These are phyloP conservation scores for Entelexis paramagnoliae DNA, from an alignment of 1,139 yeast species.

Conservation along the genomic window DNA sequence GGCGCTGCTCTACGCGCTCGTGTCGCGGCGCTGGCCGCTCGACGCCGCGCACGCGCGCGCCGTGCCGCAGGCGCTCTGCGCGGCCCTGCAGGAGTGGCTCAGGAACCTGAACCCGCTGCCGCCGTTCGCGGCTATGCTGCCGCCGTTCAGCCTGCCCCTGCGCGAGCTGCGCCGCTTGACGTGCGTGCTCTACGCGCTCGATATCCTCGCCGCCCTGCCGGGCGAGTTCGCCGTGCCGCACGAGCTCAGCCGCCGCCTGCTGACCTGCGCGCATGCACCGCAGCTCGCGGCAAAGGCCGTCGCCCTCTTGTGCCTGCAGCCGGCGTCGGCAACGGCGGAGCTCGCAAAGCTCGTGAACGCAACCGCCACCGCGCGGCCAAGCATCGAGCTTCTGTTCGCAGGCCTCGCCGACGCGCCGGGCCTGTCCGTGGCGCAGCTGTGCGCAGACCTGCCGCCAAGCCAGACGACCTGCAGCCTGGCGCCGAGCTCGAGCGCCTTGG, in stretches of 20 bases:
- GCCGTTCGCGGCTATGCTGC: background rate
- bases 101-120: conserved; percentile 14
- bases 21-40: background rate
- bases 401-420: conserved; percentile 10
- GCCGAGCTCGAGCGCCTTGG: background rate
- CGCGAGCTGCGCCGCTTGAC: conserved; percentile 5
- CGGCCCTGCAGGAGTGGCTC: conserved; percentile 5
- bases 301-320: conserved; percentile 12
- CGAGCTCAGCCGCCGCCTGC: conserved; percentile 12
- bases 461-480: conserved; percentile 4
- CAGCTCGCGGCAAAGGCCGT: conserved; percentile 6
- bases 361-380: background rate
- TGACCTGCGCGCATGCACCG: conserved; percentile 14
- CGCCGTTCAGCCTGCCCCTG: conserved; percentile 2
- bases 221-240: conserved; percentile 9
- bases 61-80: background rate
- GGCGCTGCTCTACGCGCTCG: conserved; percentile 13
- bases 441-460: background rate
- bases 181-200: conserved; percentile 15
- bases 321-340: background rate
- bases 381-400: conserved; percentile 16
- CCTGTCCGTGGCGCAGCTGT: conserved; percentile 8
- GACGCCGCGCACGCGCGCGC: background rate
- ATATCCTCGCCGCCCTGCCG: conserved; percentile 12
- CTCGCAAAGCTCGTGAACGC: conserved; percentile 6